These are phyloP conservation scores for Podospora fimiseda DNA, from an alignment of 495 filamentous ascomycete species.

Conservation along the genomic window DNA sequence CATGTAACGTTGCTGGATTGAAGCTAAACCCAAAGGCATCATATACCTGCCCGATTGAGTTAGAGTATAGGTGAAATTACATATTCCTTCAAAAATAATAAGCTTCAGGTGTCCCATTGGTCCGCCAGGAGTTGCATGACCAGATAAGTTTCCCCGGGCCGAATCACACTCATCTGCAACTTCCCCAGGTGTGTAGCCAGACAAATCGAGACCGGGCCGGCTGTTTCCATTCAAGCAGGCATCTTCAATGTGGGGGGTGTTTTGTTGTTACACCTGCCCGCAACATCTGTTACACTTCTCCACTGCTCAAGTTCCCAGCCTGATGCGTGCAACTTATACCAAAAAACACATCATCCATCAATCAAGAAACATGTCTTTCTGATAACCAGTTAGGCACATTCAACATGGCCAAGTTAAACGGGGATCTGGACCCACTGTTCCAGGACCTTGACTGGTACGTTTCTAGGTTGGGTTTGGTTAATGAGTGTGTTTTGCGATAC, in stretches of 20 bases:
- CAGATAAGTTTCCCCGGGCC: too few species aligned
- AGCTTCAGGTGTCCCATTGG: too few species aligned
- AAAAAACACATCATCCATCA: too few species aligned
- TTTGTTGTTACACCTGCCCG: slow-evolving; percentile 8
- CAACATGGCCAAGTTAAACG: slow-evolving; percentile 40
- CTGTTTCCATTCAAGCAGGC: too few species aligned
- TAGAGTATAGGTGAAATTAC: neutral
- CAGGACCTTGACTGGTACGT: slow-evolving; percentile 58
- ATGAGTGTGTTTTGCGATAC: neutral
- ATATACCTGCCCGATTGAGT: slow-evolving; percentile 11
- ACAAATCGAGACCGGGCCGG: too few species aligned
- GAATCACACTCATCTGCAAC: neutral
- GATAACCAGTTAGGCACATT: neutral
- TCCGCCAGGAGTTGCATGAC: too few species aligned
- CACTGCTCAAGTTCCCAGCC: too few species aligned
- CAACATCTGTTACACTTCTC: neutral
- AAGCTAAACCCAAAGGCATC: neutral
- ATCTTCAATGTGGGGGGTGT: too few species aligned
- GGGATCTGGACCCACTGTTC: slow-evolving; percentile 61
- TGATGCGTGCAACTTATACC: too few species aligned
- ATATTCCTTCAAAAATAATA: too few species aligned
- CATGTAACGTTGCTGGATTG: slow-evolving; percentile 27
- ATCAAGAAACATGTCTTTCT: slow-evolving; percentile 10
- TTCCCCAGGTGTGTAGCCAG: too few species aligned
- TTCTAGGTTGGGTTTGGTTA: neutral